phyloP scores from a whole-genome alignment of 352 stramenopile species.

The Globisporangium cystogenes region DNA sequence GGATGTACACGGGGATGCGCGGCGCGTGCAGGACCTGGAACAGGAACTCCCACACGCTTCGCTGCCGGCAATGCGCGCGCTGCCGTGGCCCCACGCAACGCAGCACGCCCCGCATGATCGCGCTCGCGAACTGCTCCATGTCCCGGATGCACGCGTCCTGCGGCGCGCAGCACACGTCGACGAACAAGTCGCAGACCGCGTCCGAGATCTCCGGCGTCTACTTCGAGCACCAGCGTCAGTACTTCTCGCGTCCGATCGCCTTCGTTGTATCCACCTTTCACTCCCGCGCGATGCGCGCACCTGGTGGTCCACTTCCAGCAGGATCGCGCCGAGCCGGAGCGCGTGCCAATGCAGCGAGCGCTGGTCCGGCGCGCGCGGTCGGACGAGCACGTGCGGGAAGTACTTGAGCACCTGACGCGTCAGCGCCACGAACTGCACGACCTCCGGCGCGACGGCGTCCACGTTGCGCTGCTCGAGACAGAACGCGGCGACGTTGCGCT shows the following conservation, averaged over 20 bases:
- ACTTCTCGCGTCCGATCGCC: not conserved
- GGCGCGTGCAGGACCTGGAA: slow-evolving; percentile 67
- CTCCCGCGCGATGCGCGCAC: too few relatives aligned
- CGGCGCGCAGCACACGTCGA: slow-evolving; percentile 34
- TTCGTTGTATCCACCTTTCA: not conserved
- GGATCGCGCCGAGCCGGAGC: slow-evolving; percentile 34
- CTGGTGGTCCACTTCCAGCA: slow-evolving; percentile 56
- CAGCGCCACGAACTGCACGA: slow-evolving; percentile 52
- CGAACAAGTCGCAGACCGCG: slow-evolving; percentile 52
- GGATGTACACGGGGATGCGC: slow-evolving; percentile 33
- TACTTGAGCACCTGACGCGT: slow-evolving; percentile 28
- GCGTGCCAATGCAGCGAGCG: slow-evolving; percentile 33
- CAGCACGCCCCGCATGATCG: slow-evolving; percentile 41
- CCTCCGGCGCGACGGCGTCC: slow-evolving; percentile 32
- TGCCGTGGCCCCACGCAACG: slow-evolving; percentile 45
- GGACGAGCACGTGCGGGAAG: slow-evolving; percentile 32
- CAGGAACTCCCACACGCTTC: slow-evolving; percentile 64
- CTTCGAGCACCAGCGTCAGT: not conserved
- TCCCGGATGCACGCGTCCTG: slow-evolving; percentile 29
- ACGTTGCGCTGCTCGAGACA: slow-evolving; percentile 27
- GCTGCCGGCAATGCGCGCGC: slow-evolving; percentile 37
- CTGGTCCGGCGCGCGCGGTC: slow-evolving; percentile 15
- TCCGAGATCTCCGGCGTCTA: slow-evolving; percentile 63
- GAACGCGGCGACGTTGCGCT: slow-evolving; percentile 27
- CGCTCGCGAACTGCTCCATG: slow-evolving; percentile 25